Base-by-base conservation (phyloP, 257 asterid species). In the Henckelia pumila region DNA sequence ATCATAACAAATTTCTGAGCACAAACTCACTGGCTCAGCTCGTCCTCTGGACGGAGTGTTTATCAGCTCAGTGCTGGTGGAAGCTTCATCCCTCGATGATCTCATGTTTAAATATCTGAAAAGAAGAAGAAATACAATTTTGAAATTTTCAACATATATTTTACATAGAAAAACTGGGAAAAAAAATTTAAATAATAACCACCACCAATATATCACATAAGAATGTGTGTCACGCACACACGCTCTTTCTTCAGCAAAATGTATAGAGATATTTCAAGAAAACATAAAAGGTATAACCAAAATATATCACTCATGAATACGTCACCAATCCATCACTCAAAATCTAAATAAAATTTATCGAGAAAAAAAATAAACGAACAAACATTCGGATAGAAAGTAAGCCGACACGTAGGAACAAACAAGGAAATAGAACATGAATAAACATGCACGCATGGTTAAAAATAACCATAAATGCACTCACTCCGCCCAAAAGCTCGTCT, bases 41-140 rank as follows among this genome's bases (percentile, higher is more conserved):
- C 81, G 78, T 72, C 81, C 75, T 77, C 79, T 75, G 24, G 59
- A 40, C 29, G 68, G 40, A 66, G 55, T 72, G 68, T 57, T 80
- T 3, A 74, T 72, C 13, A 80, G 72, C 62, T 84, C 95, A 53
- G 78, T 69, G 80, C 87, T 84, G 78, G 95, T 76, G 24, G 92
- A 80, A 49, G 85, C 91, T 73, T 86, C 97, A 61, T 80, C 88
- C 69, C 77, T 83, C 5, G 71, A 77, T 60, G 71, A 69, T 79
- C 79, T 83, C 96, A 84, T 87, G 59, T 75, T 71, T 67, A 69
- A 37, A 62, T 78, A 67, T 70, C 84, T 74, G 49, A 14, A 66
- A 62, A 22, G 52, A 16, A 44, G 20, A 44, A 44, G 19, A 44
- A 44, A 16, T 13, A 14, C 14, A 13, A 44, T 44, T 44, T 44